Evolutionary conservation across 495 filamentous ascomycete species (phyloP), one percentile per base, ranked within the genome.

Genomic region (Talaromyces ruber): DNA sequence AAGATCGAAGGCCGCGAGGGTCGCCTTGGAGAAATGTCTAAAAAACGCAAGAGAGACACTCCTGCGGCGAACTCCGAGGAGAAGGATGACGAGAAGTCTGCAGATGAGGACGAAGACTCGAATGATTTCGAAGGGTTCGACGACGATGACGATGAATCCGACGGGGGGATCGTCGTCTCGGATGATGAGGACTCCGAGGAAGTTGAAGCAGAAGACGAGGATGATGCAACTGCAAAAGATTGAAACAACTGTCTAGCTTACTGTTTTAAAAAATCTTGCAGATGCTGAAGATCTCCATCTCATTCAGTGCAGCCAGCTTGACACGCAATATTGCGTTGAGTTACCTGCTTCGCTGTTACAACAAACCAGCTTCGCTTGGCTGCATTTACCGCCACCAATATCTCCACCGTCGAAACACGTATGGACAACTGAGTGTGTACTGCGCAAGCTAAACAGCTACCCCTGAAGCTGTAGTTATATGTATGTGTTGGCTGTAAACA

Each of bases 1-100:
- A 77, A 79, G 61, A 78, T 88, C 24, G 86, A 82, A 59, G 83
- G 82, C 16, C 74, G 83, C 61, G 79, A 82, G 55, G 84, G 84
- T 26, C 75, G 78, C 56, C 74, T 86, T n/a, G 85, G 84, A n/a
- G 85, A 87, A 66, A 86, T 86, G 84, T 73, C 76, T 47, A 76
- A 70, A 61, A 83, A 84, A 68, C 74, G 81, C 64, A 85, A 84
- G 71, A 67, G 79, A 58, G 77, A 77, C 34, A 76, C 76, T 22
- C 71, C 76, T 9, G n/a, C 64, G 24, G 57, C 59, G 2, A 64
- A 60, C 57, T 61, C 69, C 2, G 71, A 79, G 50, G 65, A 64
- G 2, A 67, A 71, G 6, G 70, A 69, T 22, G 37, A 39, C 0
- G 7, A 30, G 37, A 37, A 24, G 18, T 59, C 54, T 24, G 47